Base-by-base conservation (phyloP, 176 grass and related monocot genomes). In the Raddia guianensis region DNA sequence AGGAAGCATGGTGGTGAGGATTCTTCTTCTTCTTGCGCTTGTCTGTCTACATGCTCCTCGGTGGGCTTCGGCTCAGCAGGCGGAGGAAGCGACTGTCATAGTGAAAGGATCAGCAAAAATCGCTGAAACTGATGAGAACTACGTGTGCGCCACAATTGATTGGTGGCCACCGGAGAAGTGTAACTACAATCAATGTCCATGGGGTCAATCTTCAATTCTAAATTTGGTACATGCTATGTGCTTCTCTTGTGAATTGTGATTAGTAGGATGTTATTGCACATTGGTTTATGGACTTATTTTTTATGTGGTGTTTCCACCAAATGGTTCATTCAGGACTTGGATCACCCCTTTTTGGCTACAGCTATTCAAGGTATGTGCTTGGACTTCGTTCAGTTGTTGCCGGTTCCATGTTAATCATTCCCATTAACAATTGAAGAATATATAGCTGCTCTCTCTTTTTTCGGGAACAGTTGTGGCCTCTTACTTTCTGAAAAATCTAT, bases 131-230 rank as follows among this genome's bases (percentile, higher is more conserved):
- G 81, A 93, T 83, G 87, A 74, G 43, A 87, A 79, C 74, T 99
- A 90, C 66, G 64, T 99, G n/a, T 99, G 97, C 20, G 93, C 93
- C 10, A 99, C 97, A 34, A 87, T 99, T 21, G 97, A 99, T 87
- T 99, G 97, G 97, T 99, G 97, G 97, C 97, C 97, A 6, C 89
- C 86, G 12, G 90, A 96, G 81, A 99, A 99, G 85, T 99, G 97
- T 42, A 99, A 96, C 83, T 99, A 99, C 64, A 88, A 99, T 81
- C 97, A 96, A 63, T 99, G 97, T 20, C 93, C 97, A 42, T 99
- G 97, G 97, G 93, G 90, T 34, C 81, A 95, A 66, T 85, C 97
- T 53, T 99, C 97, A 8, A 82, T 89, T 86, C 89, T 99, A 21
- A 99, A 99, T 85, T 68, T 99, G 93, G 96, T 96, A 86, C 37